A percentile compares a stretch with the other conserved stretches of the same genome.
Evolutionary conservation across 2,329 filamentous ascomycete species (phyloP).

Genomic region (Periconia macrospinosa): DNA sequence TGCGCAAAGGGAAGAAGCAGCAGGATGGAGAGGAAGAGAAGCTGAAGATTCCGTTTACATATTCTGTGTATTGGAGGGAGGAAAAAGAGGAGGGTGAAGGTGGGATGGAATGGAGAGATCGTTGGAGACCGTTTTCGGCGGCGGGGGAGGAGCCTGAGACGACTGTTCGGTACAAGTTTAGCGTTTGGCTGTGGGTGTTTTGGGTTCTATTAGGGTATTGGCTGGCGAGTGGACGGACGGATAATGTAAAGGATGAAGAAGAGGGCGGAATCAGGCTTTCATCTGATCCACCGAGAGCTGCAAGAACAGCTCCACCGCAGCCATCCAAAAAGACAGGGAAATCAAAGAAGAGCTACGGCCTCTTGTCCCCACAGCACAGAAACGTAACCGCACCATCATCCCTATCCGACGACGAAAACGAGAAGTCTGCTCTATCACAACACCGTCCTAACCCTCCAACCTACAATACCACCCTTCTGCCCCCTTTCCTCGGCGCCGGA

Average conservation of each 20-base stretch:
- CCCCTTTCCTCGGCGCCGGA: constrained; percentile 80
- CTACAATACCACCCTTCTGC: constrained; percentile 54
- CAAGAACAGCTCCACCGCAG: not conserved
- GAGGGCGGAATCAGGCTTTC: constrained; percentile 55
- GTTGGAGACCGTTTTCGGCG: constrained; percentile 73
- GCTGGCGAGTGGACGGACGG: not conserved
- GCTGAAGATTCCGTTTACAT: constrained; percentile 78
- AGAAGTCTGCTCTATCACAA: constrained; percentile 12
- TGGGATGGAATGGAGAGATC: constrained; percentile 76
- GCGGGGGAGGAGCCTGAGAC: not conserved
- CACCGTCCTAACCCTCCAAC: not conserved
- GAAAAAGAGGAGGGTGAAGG: constrained; percentile 80
- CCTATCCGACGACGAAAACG: constrained; percentile 13
- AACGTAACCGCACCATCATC: not conserved
- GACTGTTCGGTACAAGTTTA: not conserved
- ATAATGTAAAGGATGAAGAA: not conserved
- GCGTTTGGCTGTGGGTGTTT: not conserved
- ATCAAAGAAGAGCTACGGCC: not conserved
- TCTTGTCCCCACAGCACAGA: not conserved
- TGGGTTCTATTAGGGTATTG: not conserved
- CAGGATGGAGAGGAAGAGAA: constrained; percentile 55
- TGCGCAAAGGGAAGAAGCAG: not conserved
- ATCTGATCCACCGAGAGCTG: constrained; percentile 55
- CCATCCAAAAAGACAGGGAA: not conserved
- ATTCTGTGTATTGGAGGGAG: constrained; percentile 88